Evolutionary conservation across 2,329 filamentous ascomycete species (phyloP), one percentile per base, ranked within the genome.

Genomic region (Penicillium psychrosexuale): DNA sequence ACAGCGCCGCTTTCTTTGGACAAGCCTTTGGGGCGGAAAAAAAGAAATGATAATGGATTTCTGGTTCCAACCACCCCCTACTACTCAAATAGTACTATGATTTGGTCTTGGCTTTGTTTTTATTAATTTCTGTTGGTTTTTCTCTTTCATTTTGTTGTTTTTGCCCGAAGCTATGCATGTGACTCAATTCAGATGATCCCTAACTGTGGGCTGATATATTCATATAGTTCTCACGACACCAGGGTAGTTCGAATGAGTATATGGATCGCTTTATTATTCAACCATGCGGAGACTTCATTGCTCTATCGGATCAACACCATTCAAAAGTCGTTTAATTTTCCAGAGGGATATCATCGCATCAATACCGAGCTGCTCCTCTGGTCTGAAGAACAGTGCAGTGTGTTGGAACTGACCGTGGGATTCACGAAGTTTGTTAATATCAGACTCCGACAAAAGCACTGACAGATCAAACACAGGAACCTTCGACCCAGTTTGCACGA

Each of bases 401-500:
- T 62, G 60, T 19, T 65, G 61, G 43, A 76, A 72, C 9, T 69
- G 64, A 1, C 60, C 51, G 53, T 67, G 58, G 34, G 59, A 51
- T 12, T 58, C 52, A 39, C 65, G 57, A 12, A 78, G 61, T 6
- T 62, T 62, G 12, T 63, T 60, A 30, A 73, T 57, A 40, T 75
- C 68, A 17, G 61, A 52, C 13, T 62, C 50, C 0, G 70, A 66
- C 5, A 77, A 58, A 9, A 76, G 61, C 11, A 49, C 54, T 3
- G 66, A 59, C 3, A 77, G 61, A 51, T 76, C 69, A 50, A 75
- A 74, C 8, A 76, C 63, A 2, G 74, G 74, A 2, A 75, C 67
- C 42, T 64, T 61, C 8, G 65, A 66, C 13, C 62, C 56, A 1
- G 60, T 60, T 50, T 67, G 62, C 8, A 71, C 65, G 17, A 74